These are phyloP conservation scores for Salix brachista DNA, from an alignment of 345 rosid species.

Conservation along the genomic window DNA sequence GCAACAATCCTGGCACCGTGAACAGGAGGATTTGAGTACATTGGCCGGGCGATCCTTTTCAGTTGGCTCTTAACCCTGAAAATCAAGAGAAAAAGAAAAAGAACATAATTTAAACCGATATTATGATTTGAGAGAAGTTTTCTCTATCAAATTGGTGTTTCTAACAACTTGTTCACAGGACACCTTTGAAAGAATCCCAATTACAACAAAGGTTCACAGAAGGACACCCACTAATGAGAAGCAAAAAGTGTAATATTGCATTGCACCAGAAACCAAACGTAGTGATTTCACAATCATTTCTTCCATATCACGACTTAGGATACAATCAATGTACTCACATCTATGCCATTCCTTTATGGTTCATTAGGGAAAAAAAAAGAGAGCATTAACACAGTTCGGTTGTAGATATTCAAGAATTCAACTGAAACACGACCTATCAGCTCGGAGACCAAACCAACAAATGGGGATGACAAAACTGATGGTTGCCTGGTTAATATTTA, in stretches of 20 bases:
- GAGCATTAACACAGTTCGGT: no score
- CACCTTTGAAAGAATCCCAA: background rate
- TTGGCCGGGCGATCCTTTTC: conserved; percentile 92
- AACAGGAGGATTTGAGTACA: conserved; percentile 96
- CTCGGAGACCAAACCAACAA: no score
- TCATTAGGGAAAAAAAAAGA: no score
- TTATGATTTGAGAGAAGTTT: background rate
- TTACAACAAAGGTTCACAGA: background rate
- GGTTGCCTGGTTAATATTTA: no score
- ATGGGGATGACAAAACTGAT: no score
- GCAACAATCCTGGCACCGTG: conserved; percentile 97
- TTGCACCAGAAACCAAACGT: no score
- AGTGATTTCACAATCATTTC: background rate
- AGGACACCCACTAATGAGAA: background rate
- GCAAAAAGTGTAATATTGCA: background rate
- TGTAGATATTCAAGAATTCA: no score
- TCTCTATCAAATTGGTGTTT: background rate
- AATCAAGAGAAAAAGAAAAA: background rate
- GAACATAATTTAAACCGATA: background rate
- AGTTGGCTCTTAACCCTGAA: conserved; percentile 96
- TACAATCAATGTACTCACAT: background rate
- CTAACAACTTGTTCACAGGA: background rate
- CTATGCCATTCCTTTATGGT: no score
- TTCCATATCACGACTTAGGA: background rate
- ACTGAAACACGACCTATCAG: no score